Evolutionary conservation across 805 yeast genomes (phyloP).

Genomic region (Priceomyces fermenticarens): DNA sequence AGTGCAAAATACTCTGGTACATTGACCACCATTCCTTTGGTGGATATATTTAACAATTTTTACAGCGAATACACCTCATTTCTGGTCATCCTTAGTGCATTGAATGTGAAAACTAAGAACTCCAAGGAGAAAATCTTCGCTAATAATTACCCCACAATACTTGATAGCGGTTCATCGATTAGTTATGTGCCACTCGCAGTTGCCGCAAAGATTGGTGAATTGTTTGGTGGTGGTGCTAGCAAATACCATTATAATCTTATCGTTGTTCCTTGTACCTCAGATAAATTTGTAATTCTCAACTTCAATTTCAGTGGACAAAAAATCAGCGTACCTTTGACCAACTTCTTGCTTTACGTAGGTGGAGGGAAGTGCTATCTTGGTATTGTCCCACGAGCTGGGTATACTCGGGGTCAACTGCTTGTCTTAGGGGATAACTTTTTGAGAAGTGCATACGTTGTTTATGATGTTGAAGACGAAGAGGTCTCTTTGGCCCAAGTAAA

Average conservation of each 20-base stretch:
- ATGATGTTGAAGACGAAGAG: conserved; percentile 55
- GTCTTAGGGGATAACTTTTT: conserved; percentile 67
- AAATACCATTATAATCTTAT: conserved; percentile 49
- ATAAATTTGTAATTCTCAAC: conserved; percentile 23
- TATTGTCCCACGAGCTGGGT: conserved; percentile 16
- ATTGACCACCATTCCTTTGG: conserved; percentile 32
- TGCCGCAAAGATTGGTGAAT: conserved; percentile 30
- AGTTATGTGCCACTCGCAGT: conserved; percentile 41
- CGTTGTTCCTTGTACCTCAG: conserved; percentile 38
- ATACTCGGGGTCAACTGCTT: conserved; percentile 25
- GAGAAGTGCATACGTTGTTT: conserved; percentile 64
- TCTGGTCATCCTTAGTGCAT: conserved; percentile 5
- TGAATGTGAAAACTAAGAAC: too few species aligned
- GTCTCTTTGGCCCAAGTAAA: conserved; percentile 48
- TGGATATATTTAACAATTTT: too few species aligned
- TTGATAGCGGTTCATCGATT: conserved; percentile 37
- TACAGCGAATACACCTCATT: too few species aligned
- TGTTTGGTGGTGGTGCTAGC: conserved; percentile 37
- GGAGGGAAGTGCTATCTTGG: conserved; percentile 23
- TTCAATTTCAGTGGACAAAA: conserved; percentile 59
- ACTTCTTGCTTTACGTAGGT: conserved; percentile 19
- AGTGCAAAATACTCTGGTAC: conserved; percentile 37
- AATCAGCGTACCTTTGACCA: conserved; percentile 47
- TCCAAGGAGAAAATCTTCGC: conserved; percentile 13
- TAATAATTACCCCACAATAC: conserved; percentile 20